Evolutionary conservation across 2,329 filamentous ascomycete species (phyloP), one percentile per base, ranked within the genome.

Genomic region (Paracamarosporium sp.): DNA sequence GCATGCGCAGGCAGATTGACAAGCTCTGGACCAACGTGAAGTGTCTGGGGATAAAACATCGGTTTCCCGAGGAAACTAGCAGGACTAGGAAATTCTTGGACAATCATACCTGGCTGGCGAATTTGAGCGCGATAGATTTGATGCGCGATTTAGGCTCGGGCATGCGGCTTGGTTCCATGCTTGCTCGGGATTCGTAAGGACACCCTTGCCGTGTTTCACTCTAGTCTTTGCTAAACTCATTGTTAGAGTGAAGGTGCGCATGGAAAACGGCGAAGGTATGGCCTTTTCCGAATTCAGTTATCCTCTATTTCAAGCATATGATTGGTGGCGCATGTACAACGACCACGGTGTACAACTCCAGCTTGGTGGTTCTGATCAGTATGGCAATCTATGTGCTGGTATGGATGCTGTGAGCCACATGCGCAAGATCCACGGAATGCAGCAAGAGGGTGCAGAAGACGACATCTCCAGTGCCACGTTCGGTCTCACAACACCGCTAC

Each of bases 361-460:
- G 78, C 91, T 99, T 51, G 95, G 95, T 56, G 95, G 95, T 36
- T 93, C 93, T 6, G 95, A 99, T 73, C 95, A 99, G 79, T 98
- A 90, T 73, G 95, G 95, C 61, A 99, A 99, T 78, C 98, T 99
- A 63, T 85, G 96, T 27, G 88, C 93, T 12, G 95, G 95, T 47
- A 89, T 95, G 71, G 92, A 97, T 59, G 86, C 90, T 2, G 85
- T 98, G 68, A 94, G 93, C 75, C 83, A 88, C 53, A 88, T 94
- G 85, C 89, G 53, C 83, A 72, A 71, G 58, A 64, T 70, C 5
- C 51, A 65, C 11, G 53, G 56, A 31, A 52, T 62, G 33, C 56
- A 68, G 2, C 35, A 53, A 9, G 55, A 53, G 4, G 33, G 58
- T 24, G 51, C 50, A 3, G 57, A 68, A 55, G 59, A 81, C 54